These are phyloP conservation scores for Boletus calvinii DNA, from an alignment of 1,284 basidiomycete species.

Conservation along the genomic window DNA sequence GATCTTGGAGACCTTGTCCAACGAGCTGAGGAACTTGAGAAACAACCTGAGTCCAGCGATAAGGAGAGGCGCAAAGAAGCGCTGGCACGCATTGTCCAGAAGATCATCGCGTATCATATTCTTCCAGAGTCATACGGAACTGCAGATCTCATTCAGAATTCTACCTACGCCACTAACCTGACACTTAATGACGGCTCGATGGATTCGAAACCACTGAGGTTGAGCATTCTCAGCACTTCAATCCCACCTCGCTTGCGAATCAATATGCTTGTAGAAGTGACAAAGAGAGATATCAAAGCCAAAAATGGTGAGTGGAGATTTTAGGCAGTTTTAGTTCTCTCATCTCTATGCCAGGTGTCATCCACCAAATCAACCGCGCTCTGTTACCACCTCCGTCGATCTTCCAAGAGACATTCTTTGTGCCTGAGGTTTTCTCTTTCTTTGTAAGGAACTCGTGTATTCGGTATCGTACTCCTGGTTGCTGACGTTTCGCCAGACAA, in stretches of 20 bases:
- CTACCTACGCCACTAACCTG: slow-evolving; percentile 59
- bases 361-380: slow-evolving; percentile 62
- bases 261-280: slow-evolving; percentile 57
- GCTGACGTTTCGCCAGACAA: slow-evolving; percentile 41
- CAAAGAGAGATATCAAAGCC: slow-evolving; percentile 48
- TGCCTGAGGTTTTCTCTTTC: slow-evolving; percentile 54
- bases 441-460: slow-evolving; percentile 39
- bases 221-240: slow-evolving; percentile 48
- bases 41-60: slow-evolving; percentile 34
- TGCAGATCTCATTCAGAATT: slow-evolving; percentile 52
- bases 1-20: slow-evolving; percentile 22
- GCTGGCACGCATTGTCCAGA: slow-evolving; percentile 53
- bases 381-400: slow-evolving; percentile 62
- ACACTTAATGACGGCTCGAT: slow-evolving; percentile 49
- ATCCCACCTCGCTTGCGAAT: slow-evolving; percentile 41
- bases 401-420: slow-evolving; percentile 58
- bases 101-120: slow-evolving; percentile 63
- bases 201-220: slow-evolving; percentile 53
- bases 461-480: neutral
- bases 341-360: slow-evolving; percentile 38
- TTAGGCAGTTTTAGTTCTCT: neutral
- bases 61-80: slow-evolving; percentile 53
- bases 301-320: slow-evolving; percentile 47
- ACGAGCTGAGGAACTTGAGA: slow-evolving; percentile 27
- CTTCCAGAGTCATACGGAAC: slow-evolving; percentile 46